Base-by-base conservation (phyloP, 106 monocot species). In the Alisma plantagoaquatica region DNA sequence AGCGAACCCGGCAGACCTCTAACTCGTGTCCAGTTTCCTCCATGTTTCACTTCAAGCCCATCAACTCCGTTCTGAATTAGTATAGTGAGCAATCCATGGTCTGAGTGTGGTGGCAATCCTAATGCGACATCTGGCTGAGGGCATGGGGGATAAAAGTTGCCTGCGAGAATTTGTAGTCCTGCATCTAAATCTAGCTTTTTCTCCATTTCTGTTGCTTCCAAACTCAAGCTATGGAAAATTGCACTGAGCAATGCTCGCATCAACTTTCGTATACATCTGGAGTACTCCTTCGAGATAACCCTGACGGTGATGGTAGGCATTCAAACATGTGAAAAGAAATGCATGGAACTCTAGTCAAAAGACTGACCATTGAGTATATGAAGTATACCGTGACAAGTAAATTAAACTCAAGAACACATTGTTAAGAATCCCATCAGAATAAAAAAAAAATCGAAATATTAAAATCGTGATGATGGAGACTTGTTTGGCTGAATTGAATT, bases 1-100 rank as follows among this genome's bases (percentile, higher is more conserved):
- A 71, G 64, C 18, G 81, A 77, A 54, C 65, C 53, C 10, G 81
- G 80, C 19, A 41, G 43, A 9, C 66, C 70, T 28, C 64, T 64
- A 41, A 78, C 75, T 1, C 29, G 32, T 10, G 78, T 55, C 87
- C 87, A 87, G 19, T 51, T 65, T 15, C 63, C 78, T 0, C 63
- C 16, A 30, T 75, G 82, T 59, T 56, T 65, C 26, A 87, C 61
- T 26, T 89, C 70, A 23, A 89, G 78, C 27, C 88, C 88, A 41
- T 67, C 42, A 29, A 79, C 35, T 9, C 64, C 83, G 18, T 83
- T 71, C 51, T 89, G 83, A 43, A 66, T 41, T 41, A 89, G 75
- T 2, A 89, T 5, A 4, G 79, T 83, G 49, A 88, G 59, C 33
- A 79, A 73, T 44, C 82, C 83, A 23, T 83, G 76, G 67, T 88